Evolutionary conservation across 2,329 filamentous ascomycete species (phyloP), one percentile per base, ranked within the genome.

Genomic region (Trichothecium roseum): DNA sequence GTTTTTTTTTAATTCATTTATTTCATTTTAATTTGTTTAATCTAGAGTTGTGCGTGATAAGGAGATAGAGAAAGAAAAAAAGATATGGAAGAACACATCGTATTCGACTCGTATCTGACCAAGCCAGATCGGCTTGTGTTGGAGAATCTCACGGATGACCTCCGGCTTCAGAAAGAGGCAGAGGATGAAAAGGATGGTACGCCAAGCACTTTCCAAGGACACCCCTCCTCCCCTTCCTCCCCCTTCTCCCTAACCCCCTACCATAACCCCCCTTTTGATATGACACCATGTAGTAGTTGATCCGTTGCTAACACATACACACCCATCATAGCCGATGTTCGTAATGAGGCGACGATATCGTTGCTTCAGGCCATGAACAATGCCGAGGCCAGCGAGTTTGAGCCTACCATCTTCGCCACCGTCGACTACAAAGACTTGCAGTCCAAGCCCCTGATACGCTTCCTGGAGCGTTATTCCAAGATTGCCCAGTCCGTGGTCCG

Each of bases 391-490:
- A 29, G 50, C 31, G 48, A 52, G 6, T 70, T 69, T 40, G 63
- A 69, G 45, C 64, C 66, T 4, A 63, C 60, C 4, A 59, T 70
- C 28, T 56, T 70, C 43, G 60, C 54, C 5, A 56, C 55, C 1
- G 47, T 56, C 35, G 66, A 70, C 41, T 43, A 65, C 32, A 49
- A 48, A 18, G 52, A 53, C 35, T 44, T 62, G 13, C 54, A 57
- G 10, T 48, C 50, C 2, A 54, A 60, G 5, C 40, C 73, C 31
- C 58, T 70, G 49, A 55, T 57, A 28, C 65, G 67, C 41, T 18
- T 80, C 2, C 57, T 84, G 14, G 60, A 66, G 28, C 73, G 77
- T 1, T 85, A 84, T 51, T 59, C 78, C 32, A 53, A 57, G 12
- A 57, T 68, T 48, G 80, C 73, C 2, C 63, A 63, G 29, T 55